Evolutionary conservation across 768 basidiomycete genomes (phyloP), one percentile per base, ranked within the genome.

Genomic region (Coprinopsis marcescibilis): DNA sequence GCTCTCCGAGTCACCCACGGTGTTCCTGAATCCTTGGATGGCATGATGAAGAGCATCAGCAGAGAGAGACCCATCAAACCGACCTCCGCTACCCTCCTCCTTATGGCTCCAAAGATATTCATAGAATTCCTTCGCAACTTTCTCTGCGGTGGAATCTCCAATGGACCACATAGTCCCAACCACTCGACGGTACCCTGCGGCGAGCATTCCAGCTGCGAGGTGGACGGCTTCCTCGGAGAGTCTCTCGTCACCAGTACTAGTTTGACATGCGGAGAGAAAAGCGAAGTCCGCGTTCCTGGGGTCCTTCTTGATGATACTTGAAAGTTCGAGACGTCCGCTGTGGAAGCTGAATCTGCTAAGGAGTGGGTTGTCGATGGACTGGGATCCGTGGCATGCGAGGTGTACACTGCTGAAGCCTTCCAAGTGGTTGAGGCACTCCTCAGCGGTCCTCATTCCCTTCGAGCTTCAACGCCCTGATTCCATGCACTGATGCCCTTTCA

Each of bases 221-320:
- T 54, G 53, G n/a, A n/a, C n/a, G n/a, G n/a, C n/a, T n/a, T n/a
- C n/a, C n/a, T n/a, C n/a, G n/a, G n/a, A n/a, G n/a, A n/a, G n/a
- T n/a, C n/a, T n/a, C n/a, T n/a, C n/a, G n/a, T n/a, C n/a, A n/a
- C n/a, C n/a, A n/a, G n/a, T n/a, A n/a, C n/a, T n/a, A n/a, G n/a
- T n/a, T 32, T 55, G 1, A 71, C 71, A 10, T 68, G 69, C 7
- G 73, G 61, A 53, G 69, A 67, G 2, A 67, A 72, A 21, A 74
- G 53, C 25, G 57, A 49, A 25, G 58, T 52, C 48, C 46, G n/a
- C 10, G 51, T 41, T 44, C 58, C 25, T 47, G 50, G 24, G 6
- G 15, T 17, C 14, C 52, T 42, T 56, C 15, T 45, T n/a, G 41
- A 52, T 57, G 17, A 62, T 54, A 15, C 43, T n/a, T n/a, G n/a